phyloP scores from a whole-genome alignment of 352 stramenopile genomes.

The Labyrinthula sp. region DNA sequence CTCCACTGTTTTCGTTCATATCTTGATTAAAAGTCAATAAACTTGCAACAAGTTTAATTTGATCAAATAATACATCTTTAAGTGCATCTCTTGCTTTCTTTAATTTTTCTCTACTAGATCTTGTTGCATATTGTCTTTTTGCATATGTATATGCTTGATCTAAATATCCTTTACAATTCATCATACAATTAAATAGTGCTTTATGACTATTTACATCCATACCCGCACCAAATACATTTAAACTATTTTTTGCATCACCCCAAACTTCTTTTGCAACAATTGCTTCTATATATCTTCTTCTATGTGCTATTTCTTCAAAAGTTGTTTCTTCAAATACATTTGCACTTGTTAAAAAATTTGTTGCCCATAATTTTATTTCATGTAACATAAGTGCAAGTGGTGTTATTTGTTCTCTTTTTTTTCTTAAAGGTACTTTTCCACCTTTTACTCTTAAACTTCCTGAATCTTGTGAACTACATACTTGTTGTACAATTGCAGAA shows the following conservation, averaged over 20 bases:
- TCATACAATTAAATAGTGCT: slow-evolving; percentile 16
- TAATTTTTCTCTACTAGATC: slow-evolving; percentile 24
- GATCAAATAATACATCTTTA: slow-evolving; percentile 26
- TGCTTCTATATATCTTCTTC: slow-evolving; percentile 17
- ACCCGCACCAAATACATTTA: slow-evolving; percentile 23
- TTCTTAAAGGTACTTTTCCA: slow-evolving; percentile 16
- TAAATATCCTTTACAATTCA: slow-evolving; percentile 11
- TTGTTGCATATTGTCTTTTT: slow-evolving; percentile 8
- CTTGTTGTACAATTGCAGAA: slow-evolving; percentile 7
- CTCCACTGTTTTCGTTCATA: slow-evolving; percentile 11
- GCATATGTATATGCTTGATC: slow-evolving; percentile 10
- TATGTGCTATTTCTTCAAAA: slow-evolving; percentile 13
- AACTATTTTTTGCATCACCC: slow-evolving; percentile 7
- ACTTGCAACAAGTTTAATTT: slow-evolving; percentile 16
- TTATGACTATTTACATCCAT: slow-evolving; percentile 14
- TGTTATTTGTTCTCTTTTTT: slow-evolving; percentile 25
- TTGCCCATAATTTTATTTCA: slow-evolving; percentile 25
- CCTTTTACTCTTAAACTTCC: slow-evolving; percentile 12
- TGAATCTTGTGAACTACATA: slow-evolving; percentile 24
- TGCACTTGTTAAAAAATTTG: slow-evolving; percentile 3
- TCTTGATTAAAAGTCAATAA: slow-evolving; percentile 18
- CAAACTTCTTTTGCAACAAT: slow-evolving; percentile 23
- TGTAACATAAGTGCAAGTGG: slow-evolving; percentile 16
- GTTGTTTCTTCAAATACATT: slow-evolving; percentile 17
- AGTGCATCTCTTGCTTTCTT: slow-evolving; percentile 13